A percentile compares a stretch with the other conserved stretches of the same genome.
Conservation (phyloP, 805 yeast species). For the Yamadazyma ubonensis region DNA sequence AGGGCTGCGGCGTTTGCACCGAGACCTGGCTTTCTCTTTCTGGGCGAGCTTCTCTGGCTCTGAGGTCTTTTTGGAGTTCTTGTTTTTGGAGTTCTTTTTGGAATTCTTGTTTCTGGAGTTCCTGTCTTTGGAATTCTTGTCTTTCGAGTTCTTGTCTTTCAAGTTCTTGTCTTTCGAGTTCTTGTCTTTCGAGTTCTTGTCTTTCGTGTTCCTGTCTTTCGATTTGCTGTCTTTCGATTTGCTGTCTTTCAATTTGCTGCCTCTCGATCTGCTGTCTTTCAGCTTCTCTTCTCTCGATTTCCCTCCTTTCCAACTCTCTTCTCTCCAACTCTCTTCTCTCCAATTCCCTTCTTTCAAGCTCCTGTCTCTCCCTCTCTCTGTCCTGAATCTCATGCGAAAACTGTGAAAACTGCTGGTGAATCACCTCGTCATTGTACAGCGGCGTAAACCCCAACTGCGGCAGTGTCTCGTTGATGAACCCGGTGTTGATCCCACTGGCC, state of each 20-base stretch:
- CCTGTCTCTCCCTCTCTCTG: constrained; percentile 6
- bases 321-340: no score
- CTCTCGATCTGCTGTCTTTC: constrained; percentile 1
- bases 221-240: constrained; percentile 9
- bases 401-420: constrained; percentile 17
- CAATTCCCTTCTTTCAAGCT: no score
- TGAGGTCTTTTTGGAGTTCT: background rate
- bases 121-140: background rate
- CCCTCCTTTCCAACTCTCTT: no score
- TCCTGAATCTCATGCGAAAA: constrained; percentile 4
- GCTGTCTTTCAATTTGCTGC: constrained; percentile 5
- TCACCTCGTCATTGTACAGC: constrained; percentile 16
- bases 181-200: constrained; percentile 10
- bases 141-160: constrained; percentile 1
- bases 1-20: background rate
- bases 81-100: no score
- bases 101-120: background rate
- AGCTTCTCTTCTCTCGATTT: background rate
- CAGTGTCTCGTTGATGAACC: background rate
- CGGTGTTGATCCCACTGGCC: constrained; percentile 5
- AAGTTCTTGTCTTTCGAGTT: background rate
- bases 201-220: constrained; percentile 13
- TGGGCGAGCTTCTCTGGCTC: background rate
- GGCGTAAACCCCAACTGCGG: constrained; percentile 3
- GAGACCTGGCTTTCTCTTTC: background rate